phyloP scores from a whole-genome alignment of 495 filamentous ascomycete genomes.

The Hypoxylon intermedium region DNA sequence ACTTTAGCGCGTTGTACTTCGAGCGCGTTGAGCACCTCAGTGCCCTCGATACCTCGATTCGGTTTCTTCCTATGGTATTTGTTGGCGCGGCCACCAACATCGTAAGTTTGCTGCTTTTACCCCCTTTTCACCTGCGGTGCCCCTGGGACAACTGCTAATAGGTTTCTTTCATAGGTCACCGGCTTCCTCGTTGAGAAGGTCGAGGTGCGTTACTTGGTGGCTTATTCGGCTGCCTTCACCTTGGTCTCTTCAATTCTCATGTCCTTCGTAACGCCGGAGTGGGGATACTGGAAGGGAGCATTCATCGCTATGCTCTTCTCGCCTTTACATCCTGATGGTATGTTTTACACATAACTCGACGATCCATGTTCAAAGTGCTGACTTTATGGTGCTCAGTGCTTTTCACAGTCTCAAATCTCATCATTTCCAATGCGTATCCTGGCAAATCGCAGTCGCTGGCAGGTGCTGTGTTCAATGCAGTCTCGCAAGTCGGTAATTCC shows the following conservation, averaged over 20 bases:
- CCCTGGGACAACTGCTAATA: too few species aligned
- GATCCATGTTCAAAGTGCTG: too few species aligned
- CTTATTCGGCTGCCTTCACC: slow-evolving; percentile 40
- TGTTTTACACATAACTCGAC: too few species aligned
- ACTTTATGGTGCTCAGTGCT: slow-evolving; percentile 58
- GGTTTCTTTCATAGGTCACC: slow-evolving; percentile 36
- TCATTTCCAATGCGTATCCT: slow-evolving; percentile 67
- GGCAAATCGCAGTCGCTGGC: slow-evolving; percentile 64
- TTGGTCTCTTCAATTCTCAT: slow-evolving; percentile 62
- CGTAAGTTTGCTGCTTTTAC: too few species aligned
- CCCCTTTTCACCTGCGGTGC: too few species aligned
- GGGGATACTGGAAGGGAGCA: slow-evolving; percentile 63
- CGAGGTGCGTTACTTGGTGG: slow-evolving; percentile 54
- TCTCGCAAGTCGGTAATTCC: slow-evolving; percentile 66
- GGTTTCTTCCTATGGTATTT: slow-evolving; percentile 64
- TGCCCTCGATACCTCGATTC: slow-evolving; percentile 57
- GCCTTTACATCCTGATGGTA: too few species aligned
- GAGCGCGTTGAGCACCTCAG: slow-evolving; percentile 54
- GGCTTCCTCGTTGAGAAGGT: slow-evolving; percentile 64
- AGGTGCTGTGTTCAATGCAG: slow-evolving; percentile 70
- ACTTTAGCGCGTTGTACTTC: slow-evolving; percentile 60
- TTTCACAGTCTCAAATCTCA: slow-evolving; percentile 66
- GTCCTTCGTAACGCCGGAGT: slow-evolving; percentile 50
- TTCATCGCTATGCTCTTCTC: slow-evolving; percentile 46
- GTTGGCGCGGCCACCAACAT: slow-evolving; percentile 62